Evolutionary conservation across 306 rosid species (phyloP).

Genomic region (Boehmeria nivea): DNA sequence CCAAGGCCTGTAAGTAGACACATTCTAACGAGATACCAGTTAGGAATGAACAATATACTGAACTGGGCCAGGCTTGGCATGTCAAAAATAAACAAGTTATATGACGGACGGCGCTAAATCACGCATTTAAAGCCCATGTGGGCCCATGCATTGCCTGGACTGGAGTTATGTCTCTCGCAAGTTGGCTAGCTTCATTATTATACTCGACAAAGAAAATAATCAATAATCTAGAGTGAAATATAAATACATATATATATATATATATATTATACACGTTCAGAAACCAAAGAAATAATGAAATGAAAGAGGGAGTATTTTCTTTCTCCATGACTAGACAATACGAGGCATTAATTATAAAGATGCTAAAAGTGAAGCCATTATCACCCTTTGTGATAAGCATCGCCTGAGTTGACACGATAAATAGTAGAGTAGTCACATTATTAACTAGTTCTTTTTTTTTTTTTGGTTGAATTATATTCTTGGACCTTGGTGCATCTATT

Average conservation of each 20-base stretch:
- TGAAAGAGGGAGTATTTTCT: not conserved
- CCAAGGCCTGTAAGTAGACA: no score
- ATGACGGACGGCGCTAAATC: not conserved
- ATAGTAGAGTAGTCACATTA: not conserved
- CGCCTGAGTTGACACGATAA: not conserved
- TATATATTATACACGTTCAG: no score
- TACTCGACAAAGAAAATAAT: not conserved
- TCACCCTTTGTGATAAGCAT: not conserved
- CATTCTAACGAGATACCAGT: no score
- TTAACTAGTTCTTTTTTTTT: not conserved
- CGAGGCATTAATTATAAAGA: not conserved
- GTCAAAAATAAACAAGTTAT: not conserved
- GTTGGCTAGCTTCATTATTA: not conserved
- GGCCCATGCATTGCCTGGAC: not conserved
- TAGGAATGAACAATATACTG: not conserved
- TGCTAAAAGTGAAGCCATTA: not conserved
- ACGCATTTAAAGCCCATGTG: not conserved
- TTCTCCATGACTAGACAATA: not conserved
- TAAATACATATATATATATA: no score
- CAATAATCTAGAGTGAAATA: not conserved
- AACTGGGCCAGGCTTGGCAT: constrained; percentile 1
- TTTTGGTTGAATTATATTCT: no score
- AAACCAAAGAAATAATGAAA: not conserved
- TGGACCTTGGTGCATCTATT: no score
- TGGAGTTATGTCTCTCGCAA: not conserved